Base-by-base conservation (phyloP, 2,329 filamentous ascomycete species). In the Stagonosporopsis rhizophila region DNA sequence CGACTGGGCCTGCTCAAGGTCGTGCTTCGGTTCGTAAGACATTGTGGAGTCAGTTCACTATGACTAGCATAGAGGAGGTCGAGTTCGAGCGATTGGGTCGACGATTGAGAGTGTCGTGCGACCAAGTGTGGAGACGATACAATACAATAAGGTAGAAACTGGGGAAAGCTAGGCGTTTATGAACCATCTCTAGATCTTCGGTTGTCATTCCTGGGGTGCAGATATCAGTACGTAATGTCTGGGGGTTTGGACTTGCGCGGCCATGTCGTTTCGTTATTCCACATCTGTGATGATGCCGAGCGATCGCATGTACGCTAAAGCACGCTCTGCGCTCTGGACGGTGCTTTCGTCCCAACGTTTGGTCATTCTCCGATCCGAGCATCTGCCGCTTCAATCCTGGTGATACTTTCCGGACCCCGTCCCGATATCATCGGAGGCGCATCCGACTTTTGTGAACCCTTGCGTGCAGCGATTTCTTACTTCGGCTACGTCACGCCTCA, bases 11-110 rank as follows among this genome's bases (percentile, higher is more conserved):
- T 40, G 25, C 39, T 49, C 48, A 17, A 45, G 32, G n/a, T 58
- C 44, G 49, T 47, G 17, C 23, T 45, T 58, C 27, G 55, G 44
- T 53, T 58, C 55, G 49, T 53, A 52, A 34, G 55, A 58, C 55
- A 58, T 53, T n/a, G 20, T 41, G 42, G 9, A 34, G 8, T 40
- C 6, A 32, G n/a, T 20, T 1, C 30, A 14, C 25, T n/a, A 37
- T 7, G 12, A n/a, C 9, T 30, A 27, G 23, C 44, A 55, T 49
- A 25, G 15, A 40, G 27, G 22, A n/a, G 22, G 17, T 22, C 6
- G 7, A n/a, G 23, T 32, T 20, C 19, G 27, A 17, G 12, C 40
- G 17, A 19, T 23, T 27, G 19, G 19, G 14, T 8, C 34, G 19
- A 20, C 19, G 25, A 27, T 32, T 20, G 27, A 14, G 8, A 20